These are phyloP conservation scores for Talaromyces atroroseus DNA, from an alignment of 2,329 filamentous ascomycete genomes.

Conservation along the genomic window DNA sequence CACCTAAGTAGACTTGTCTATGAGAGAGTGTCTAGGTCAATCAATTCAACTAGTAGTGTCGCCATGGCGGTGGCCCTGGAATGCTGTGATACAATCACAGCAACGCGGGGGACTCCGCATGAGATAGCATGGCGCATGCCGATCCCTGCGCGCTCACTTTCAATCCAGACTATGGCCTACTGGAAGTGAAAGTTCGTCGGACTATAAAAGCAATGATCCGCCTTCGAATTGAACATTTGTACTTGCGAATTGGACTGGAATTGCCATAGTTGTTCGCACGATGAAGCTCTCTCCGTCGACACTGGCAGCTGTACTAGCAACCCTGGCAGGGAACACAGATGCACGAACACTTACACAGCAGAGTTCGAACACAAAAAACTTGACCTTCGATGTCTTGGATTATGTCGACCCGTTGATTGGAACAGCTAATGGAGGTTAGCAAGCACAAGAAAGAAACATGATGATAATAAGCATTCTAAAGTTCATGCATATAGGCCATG, in stretches of 20 bases:
- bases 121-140: background rate
- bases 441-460: background rate
- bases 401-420: constrained; percentile 52
- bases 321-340: background rate
- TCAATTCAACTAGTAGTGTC: background rate
- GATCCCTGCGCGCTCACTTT: constrained; percentile 1
- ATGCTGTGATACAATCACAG: constrained; percentile 1
- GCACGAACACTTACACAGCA: constrained; percentile 1
- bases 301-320: background rate
- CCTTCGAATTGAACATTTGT: background rate
- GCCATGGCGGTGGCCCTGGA: constrained; percentile 1
- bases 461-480: background rate
- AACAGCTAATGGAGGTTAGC: constrained; percentile 45
- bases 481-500: constrained; percentile 40
- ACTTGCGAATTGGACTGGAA: background rate
- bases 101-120: constrained; percentile 6
- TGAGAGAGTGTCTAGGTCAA: background rate
- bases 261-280: background rate
- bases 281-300: constrained; percentile 5
- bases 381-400: constrained; percentile 31
- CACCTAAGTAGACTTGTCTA: background rate
- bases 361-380: constrained; percentile 1
- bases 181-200: background rate
- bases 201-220: background rate
- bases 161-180: background rate